Percentiles rank a stretch among this genome's conserved stretches.
phyloP scores from a whole-genome alignment of 345 rosid species.

The Adansonia digitata region DNA sequence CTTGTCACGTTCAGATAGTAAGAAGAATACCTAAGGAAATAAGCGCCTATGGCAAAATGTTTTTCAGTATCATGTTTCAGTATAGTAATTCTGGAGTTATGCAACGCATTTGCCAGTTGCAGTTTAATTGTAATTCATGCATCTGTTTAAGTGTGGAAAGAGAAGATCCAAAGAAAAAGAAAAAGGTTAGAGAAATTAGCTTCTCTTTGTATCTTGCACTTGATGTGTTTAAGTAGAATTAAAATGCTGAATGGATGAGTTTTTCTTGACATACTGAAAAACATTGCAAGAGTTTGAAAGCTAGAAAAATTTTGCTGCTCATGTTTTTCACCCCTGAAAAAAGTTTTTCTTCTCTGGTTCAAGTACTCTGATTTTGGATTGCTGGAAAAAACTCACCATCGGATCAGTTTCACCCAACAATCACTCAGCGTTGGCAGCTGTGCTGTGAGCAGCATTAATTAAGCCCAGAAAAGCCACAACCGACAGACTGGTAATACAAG shows the following conservation, averaged over 20 bases:
- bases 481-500: slow-evolving; percentile 26
- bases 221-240: slow-evolving; percentile 9
- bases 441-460: slow-evolving; percentile 44
- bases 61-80: background rate
- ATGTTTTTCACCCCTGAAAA: too few relatives aligned
- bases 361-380: slow-evolving; percentile 18
- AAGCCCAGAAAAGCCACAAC: slow-evolving; percentile 41
- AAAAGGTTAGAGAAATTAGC: background rate
- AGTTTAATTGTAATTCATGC: slow-evolving; percentile 6
- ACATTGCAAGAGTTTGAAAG: too few relatives aligned
- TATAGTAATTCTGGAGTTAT: slow-evolving; percentile 5
- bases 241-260: slow-evolving; percentile 12
- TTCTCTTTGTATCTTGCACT: background rate
- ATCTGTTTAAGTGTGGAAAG: slow-evolving; percentile 10
- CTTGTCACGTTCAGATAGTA: slow-evolving; percentile 53
- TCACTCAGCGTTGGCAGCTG: slow-evolving; percentile 28
- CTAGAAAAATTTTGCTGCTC: too few relatives aligned
- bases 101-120: slow-evolving; percentile 7
- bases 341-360: too few relatives aligned
- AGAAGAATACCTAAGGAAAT: slow-evolving; percentile 57
- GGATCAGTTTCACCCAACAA: slow-evolving; percentile 34
- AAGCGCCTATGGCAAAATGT: slow-evolving; percentile 7
- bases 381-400: slow-evolving; percentile 13
- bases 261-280: slow-evolving; percentile 9
- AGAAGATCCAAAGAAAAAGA: background rate